A percentile compares a stretch with the other conserved stretches of the same genome.
phyloP scores from a whole-genome alignment of 345 rosid genomes.

The Cardamine occulta region DNA sequence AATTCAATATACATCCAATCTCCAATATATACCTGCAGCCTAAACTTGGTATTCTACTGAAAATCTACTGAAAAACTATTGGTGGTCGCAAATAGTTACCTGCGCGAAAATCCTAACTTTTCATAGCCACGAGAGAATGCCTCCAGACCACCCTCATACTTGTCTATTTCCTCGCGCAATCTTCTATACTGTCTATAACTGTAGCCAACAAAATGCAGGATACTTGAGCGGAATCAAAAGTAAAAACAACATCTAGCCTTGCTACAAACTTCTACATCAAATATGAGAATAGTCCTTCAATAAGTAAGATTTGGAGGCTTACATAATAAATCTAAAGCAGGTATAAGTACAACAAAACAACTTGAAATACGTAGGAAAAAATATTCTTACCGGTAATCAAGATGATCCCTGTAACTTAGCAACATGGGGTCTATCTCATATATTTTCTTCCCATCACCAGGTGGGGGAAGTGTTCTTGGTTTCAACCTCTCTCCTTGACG shows the following conservation, averaged over 20 bases:
- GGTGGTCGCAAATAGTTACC: slow-evolving; percentile 51
- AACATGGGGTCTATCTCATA: slow-evolving; percentile 86
- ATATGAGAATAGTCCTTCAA: background rate
- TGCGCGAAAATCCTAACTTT: slow-evolving; percentile 83
- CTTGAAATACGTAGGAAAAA: background rate
- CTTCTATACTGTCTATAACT: slow-evolving; percentile 71
- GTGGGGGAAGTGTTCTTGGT: slow-evolving; percentile 61
- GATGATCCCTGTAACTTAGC: slow-evolving; percentile 61
- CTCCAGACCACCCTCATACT: slow-evolving; percentile 87
- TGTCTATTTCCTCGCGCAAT: slow-evolving; percentile 73
- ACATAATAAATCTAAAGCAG: slow-evolving; percentile 6
- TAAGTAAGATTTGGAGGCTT: slow-evolving; percentile 2
- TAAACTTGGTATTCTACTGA: background rate
- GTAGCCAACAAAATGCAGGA: slow-evolving; percentile 39
- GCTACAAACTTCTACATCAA: slow-evolving; percentile 13
- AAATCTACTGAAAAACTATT: slow-evolving; percentile 1
- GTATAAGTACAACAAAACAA: slow-evolving; percentile 12
- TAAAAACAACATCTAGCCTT: background rate
- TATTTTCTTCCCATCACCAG: slow-evolving; percentile 74
- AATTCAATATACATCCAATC: background rate
- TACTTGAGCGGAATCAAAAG: background rate
- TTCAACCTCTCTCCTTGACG: slow-evolving; percentile 46
- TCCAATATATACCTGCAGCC: slow-evolving; percentile 5
- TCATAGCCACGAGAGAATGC: slow-evolving; percentile 95
- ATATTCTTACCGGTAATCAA: slow-evolving; percentile 76